These are phyloP conservation scores for Wickerhamomyces chambardii DNA, from an alignment of 805 yeast genomes.

Conservation along the genomic window DNA sequence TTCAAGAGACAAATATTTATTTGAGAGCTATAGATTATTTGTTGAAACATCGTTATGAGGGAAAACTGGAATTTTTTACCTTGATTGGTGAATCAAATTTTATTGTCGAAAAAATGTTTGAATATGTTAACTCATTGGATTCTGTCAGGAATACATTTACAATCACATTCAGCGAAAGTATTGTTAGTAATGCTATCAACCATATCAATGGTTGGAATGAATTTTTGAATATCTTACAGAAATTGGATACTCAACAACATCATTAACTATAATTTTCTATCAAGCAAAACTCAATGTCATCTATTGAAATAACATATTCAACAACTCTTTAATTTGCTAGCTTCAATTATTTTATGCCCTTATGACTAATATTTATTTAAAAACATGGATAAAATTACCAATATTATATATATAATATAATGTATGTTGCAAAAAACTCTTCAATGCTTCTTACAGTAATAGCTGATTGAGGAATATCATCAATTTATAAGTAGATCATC, in stretches of 20 bases:
- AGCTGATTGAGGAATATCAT: no score
- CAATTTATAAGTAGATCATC: no score
- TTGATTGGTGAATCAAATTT: slow-evolving; percentile 61
- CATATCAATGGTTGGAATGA: slow-evolving; percentile 66
- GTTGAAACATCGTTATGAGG: neutral
- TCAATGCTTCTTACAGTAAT: no score
- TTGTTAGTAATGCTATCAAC: slow-evolving; percentile 50
- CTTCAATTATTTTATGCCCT: no score
- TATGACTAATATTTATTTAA: no score
- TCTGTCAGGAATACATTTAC: slow-evolving; percentile 42
- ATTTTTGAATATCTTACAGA: slow-evolving; percentile 40
- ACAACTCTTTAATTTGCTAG: no score
- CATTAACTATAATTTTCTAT: neutral
- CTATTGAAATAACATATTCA: no score
- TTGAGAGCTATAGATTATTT: slow-evolving; percentile 44
- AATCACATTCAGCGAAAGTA: slow-evolving; percentile 46
- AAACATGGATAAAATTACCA: no score
- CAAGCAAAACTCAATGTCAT: no score
- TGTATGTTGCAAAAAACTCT: no score
- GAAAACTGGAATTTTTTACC: slow-evolving; percentile 32
- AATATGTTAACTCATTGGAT: slow-evolving; percentile 37
- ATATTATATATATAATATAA: no score
- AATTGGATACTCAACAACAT: neutral
- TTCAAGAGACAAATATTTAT: slow-evolving; percentile 57
- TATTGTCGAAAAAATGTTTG: slow-evolving; percentile 60